Evolutionary conservation across 2,329 filamentous ascomycete genomes (phyloP).

Genomic region (Sclerotinia glacialis): DNA sequence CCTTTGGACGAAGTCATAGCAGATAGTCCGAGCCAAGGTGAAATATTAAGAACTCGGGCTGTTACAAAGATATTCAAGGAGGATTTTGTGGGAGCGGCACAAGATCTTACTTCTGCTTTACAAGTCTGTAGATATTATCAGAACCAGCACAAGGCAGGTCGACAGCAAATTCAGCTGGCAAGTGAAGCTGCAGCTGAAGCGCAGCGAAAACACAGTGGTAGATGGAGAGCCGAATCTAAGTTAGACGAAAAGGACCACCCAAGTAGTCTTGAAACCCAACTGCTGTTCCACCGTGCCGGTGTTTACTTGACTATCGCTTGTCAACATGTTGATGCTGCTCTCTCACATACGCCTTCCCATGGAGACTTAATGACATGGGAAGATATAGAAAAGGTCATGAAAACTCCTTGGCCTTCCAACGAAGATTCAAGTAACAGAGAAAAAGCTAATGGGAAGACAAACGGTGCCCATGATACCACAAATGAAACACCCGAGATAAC

Average conservation of each 20-base stretch:
- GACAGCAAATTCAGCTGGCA: conserved; percentile 51
- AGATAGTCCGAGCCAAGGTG: conserved; percentile 60
- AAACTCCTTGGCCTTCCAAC: conserved; percentile 20
- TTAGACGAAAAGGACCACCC: conserved; percentile 65
- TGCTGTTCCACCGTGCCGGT: conserved; percentile 72
- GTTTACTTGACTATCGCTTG: conserved; percentile 72
- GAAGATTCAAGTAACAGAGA: conserved; percentile 28
- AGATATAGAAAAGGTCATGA: background rate
- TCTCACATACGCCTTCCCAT: conserved; percentile 40
- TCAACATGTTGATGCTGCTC: conserved; percentile 57
- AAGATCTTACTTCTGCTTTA: conserved; percentile 69
- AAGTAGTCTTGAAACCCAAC: conserved; percentile 68
- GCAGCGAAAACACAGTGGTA: conserved; percentile 36
- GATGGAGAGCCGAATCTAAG: conserved; percentile 50
- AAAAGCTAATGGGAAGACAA: conserved; percentile 24
- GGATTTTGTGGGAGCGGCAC: conserved; percentile 65
- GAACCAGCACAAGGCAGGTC: conserved; percentile 37
- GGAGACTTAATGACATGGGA: conserved; percentile 22
- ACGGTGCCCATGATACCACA: conserved; percentile 26
- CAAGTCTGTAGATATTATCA: conserved; percentile 42
- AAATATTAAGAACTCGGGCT: conserved; percentile 69
- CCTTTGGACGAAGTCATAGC: conserved; percentile 66
- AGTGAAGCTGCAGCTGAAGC: conserved; percentile 40
- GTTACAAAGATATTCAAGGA: conserved; percentile 73
- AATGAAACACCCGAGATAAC: conserved; percentile 38